Evolutionary conservation across 345 rosid species (phyloP).

Genomic region (Syzygium aromaticum): DNA sequence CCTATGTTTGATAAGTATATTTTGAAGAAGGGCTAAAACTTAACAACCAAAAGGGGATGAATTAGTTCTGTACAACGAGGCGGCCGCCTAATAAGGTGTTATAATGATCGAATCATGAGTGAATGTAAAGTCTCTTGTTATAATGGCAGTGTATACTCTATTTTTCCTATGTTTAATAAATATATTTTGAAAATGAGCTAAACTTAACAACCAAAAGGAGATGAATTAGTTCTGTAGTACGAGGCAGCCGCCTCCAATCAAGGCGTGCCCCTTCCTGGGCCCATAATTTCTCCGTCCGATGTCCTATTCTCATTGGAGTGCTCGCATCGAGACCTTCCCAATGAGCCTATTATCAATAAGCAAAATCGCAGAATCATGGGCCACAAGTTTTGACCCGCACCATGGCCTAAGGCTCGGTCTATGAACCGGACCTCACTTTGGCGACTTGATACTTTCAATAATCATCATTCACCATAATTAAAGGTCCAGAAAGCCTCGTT

Average conservation of each 20-base stretch:
- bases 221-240: neutral
- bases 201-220: neutral
- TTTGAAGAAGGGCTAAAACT: neutral
- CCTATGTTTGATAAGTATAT: neutral
- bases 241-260: neutral
- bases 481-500: neutral
- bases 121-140: neutral
- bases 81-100: neutral
- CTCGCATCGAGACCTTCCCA: neutral
- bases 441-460: neutral
- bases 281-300: neutral
- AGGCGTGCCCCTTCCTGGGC: neutral
- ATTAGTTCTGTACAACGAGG: neutral
- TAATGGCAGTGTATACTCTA: neutral
- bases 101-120: no score
- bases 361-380: neutral
- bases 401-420: neutral
- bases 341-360: no score
- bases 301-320: neutral
- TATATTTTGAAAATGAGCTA: neutral
- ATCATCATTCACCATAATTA: neutral
- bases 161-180: neutral
- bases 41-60: neutral
- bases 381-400: neutral
- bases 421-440: neutral